A percentile compares a stretch with the other conserved stretches of the same genome.
phyloP scores from a whole-genome alignment of 1,284 basidiomycete species.

The Trichosporon asahii region DNA sequence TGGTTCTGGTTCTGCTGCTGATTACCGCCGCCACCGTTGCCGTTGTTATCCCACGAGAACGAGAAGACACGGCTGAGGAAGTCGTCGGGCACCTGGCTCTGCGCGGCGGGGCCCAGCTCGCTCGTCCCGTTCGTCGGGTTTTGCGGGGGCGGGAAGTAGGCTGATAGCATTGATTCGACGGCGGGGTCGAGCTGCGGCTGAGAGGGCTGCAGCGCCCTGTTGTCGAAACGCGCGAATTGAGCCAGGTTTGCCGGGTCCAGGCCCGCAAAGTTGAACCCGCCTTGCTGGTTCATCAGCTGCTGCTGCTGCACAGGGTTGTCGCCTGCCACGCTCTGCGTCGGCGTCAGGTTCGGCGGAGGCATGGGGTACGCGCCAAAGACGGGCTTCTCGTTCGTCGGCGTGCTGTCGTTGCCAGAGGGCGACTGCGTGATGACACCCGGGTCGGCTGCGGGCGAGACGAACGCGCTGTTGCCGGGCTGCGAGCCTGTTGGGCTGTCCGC shows the following conservation, averaged over 20 bases:
- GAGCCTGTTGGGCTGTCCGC: constrained; percentile 33
- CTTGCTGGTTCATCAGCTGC: constrained; percentile 1
- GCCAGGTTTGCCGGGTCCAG: constrained; percentile 27
- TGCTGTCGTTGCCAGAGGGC: constrained; percentile 10
- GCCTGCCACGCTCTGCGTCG: constrained; percentile 7
- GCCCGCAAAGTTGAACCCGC: constrained; percentile 27
- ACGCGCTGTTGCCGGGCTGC: constrained; percentile 14
- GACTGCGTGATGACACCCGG: constrained; percentile 4
- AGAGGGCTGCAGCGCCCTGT: constrained; percentile 35
- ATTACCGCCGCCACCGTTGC: constrained; percentile 10
- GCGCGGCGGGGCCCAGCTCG: constrained; percentile 20
- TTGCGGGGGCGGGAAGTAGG: constrained; percentile 36
- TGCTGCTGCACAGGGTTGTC: not conserved
- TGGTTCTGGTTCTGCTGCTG: not conserved
- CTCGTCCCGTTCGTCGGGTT: not conserved
- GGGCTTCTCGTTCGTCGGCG: constrained; percentile 37
- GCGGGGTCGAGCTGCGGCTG: constrained; percentile 40
- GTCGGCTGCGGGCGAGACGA: constrained; percentile 22
- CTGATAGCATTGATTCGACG: constrained; percentile 42
- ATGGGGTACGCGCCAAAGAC: constrained; percentile 50
- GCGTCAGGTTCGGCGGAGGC: constrained; percentile 24
- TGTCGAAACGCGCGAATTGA: constrained; percentile 30
- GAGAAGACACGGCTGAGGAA: constrained; percentile 48
- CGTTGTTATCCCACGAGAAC: constrained; percentile 44
- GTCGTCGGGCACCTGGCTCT: constrained; percentile 41